phyloP scores from a whole-genome alignment of 1,284 basidiomycete species.

The Irpex rosettiformis region DNA sequence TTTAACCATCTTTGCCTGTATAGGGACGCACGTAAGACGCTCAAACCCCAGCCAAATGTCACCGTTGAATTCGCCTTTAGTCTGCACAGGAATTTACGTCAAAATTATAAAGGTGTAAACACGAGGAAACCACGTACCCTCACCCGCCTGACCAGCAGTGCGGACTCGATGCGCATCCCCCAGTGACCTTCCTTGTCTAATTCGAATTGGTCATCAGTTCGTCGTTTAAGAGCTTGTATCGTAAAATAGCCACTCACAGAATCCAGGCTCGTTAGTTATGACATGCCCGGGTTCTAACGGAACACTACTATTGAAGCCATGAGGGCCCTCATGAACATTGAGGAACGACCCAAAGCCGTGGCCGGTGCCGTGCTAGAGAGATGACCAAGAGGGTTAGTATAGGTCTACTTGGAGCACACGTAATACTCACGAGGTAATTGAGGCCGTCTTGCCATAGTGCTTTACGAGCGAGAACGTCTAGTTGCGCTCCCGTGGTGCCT shows the following conservation, averaged over 20 bases:
- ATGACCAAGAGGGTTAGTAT: no score
- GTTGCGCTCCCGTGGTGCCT: conserved; percentile 76
- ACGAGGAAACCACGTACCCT: conserved; percentile 43
- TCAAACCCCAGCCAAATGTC: conserved; percentile 85
- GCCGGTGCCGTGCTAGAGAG: conserved; percentile 72
- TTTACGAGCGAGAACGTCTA: conserved; percentile 84
- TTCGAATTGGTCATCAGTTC: conserved; percentile 9
- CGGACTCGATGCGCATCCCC: conserved; percentile 90
- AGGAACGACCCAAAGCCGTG: conserved; percentile 82
- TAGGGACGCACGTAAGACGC: conserved; percentile 88
- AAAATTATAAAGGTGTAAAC: not conserved
- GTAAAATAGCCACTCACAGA: conserved; percentile 49
- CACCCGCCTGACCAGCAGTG: conserved; percentile 66
- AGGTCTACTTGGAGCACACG: not conserved
- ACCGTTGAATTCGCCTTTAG: conserved; percentile 69
- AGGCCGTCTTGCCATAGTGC: conserved; percentile 88
- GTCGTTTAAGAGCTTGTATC: not conserved
- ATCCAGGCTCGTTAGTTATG: conserved; percentile 86
- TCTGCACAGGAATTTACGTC: conserved; percentile 35
- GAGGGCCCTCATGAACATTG: conserved; percentile 76
- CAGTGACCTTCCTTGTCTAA: conserved; percentile 79
- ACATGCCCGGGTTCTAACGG: conserved; percentile 81
- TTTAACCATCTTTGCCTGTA: conserved; percentile 90
- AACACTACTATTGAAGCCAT: conserved; percentile 63
- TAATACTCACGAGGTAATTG: conserved; percentile 65